Evolutionary conservation across 192 early-diverging fungal species (phyloP).

Genomic region (Coemansia sp.): DNA sequence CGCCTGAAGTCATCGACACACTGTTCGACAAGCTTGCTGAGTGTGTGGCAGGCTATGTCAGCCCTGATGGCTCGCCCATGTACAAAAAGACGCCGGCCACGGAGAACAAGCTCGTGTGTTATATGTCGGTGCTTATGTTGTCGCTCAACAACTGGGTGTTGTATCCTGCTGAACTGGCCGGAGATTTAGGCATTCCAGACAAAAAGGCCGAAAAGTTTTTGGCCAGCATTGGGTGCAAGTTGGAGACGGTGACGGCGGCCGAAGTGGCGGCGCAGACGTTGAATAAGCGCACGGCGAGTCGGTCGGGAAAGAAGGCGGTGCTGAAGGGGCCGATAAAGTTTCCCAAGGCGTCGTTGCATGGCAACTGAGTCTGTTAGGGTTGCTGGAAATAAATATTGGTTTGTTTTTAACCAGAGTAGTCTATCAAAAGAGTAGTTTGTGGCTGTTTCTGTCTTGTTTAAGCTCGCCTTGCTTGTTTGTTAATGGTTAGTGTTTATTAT

Average conservation of each 20-base stretch:
- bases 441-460: too few species aligned
- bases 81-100: conserved; percentile 57
- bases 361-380: neutral
- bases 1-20: conserved; percentile 51
- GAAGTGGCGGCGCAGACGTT: conserved; percentile 19
- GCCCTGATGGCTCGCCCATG: conserved; percentile 47
- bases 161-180: conserved; percentile 59
- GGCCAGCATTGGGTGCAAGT: conserved; percentile 50
- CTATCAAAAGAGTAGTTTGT: too few species aligned
- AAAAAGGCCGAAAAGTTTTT: conserved; percentile 44
- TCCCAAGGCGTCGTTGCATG: conserved; percentile 36
- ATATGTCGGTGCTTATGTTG: conserved; percentile 71
- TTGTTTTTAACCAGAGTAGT: too few species aligned
- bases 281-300: conserved; percentile 12
- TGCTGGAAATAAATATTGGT: too few species aligned
- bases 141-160: conserved; percentile 69
- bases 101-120: conserved; percentile 74
- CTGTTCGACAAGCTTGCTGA: conserved; percentile 67
- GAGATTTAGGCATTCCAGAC: conserved; percentile 59
- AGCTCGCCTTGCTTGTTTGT: too few species aligned
- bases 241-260: conserved; percentile 28
- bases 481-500: too few species aligned
- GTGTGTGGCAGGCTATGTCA: conserved; percentile 52
- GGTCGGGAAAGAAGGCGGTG: conserved; percentile 34
- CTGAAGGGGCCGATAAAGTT: conserved; percentile 50